Evolutionary conservation across 768 basidiomycete genomes (phyloP).

Genomic region (Mycena kentingensis): DNA sequence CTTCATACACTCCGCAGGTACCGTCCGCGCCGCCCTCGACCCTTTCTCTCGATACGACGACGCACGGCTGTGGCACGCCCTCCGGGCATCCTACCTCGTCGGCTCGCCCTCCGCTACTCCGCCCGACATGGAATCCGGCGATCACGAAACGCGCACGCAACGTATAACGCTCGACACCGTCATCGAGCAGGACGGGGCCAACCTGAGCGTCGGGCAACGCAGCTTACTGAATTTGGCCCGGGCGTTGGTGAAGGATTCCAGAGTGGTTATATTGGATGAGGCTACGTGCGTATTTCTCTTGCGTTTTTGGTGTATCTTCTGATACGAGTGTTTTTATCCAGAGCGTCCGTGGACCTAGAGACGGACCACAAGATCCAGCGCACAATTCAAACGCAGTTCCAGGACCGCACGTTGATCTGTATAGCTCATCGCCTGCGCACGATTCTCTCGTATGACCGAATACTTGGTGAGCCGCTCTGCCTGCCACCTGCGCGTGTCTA

Average conservation of each 20-base stretch:
- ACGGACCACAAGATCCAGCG: constrained; percentile 81
- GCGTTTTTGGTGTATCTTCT: no score
- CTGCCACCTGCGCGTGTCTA: neutral
- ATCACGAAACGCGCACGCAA: neutral
- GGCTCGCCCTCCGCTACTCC: constrained; percentile 19
- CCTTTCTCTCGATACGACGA: constrained; percentile 66
- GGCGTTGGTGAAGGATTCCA: constrained; percentile 73
- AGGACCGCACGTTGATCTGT: constrained; percentile 69
- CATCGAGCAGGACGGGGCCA: constrained; percentile 73
- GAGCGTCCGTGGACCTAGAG: constrained; percentile 72
- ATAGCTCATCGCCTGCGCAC: constrained; percentile 80
- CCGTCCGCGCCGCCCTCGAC: constrained; percentile 57
- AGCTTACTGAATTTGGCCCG: constrained; percentile 74
- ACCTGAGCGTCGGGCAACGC: constrained; percentile 71
- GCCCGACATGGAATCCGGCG: neutral
- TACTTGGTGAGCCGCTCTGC: constrained; percentile 46
- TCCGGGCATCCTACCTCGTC: constrained; percentile 55
- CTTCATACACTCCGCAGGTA: no score
- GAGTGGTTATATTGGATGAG: constrained; percentile 78
- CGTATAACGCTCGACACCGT: constrained; percentile 64
- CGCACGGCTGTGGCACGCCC: constrained; percentile 68
- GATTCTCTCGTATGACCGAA: constrained; percentile 71
- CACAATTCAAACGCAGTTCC: constrained; percentile 73
- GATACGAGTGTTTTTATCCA: constrained; percentile 14
- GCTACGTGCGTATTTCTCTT: constrained; percentile 45